Evolutionary conservation across 1,284 basidiomycete species (phyloP).

Genomic region (Psilocybe mexicana): DNA sequence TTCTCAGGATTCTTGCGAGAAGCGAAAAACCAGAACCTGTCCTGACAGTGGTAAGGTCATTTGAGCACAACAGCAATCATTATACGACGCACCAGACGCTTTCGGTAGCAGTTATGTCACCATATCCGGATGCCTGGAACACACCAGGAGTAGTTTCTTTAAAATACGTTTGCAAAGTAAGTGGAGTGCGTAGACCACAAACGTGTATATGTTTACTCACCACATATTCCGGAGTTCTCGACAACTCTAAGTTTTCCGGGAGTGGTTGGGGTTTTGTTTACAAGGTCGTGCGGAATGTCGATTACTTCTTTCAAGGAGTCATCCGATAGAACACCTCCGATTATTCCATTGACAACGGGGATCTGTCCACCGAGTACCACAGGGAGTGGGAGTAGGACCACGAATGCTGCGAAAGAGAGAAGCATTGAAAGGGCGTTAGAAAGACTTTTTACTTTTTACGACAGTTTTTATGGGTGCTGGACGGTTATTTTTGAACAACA

Average conservation of each 20-base stretch:
- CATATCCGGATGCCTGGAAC: constrained; percentile 62
- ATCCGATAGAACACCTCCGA: constrained; percentile 41
- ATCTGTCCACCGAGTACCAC: constrained; percentile 20
- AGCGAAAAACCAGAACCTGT: constrained; percentile 71
- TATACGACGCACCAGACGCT: constrained; percentile 51
- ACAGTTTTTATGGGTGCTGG: constrained; percentile 3
- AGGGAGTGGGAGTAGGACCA: constrained; percentile 6
- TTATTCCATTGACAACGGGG: constrained; percentile 35
- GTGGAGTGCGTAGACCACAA: too few relatives aligned
- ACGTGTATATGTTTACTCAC: constrained; percentile 22
- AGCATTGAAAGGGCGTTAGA: neutral
- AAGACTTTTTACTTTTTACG: neutral
- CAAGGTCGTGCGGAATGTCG: constrained; percentile 11
- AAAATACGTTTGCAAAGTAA: neutral
- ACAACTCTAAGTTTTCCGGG: constrained; percentile 51
- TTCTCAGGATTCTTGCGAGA: constrained; percentile 56
- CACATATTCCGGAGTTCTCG: constrained; percentile 59
- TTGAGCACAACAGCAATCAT: neutral
- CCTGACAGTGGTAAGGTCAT: neutral
- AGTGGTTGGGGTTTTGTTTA: constrained; percentile 32
- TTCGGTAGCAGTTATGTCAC: constrained; percentile 50
- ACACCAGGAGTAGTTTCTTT: constrained; percentile 58
- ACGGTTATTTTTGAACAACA: constrained; percentile 5
- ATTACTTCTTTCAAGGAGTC: constrained; percentile 5
- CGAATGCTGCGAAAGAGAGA: neutral